Base-by-base conservation (phyloP, 306 rosid species). In the Cicer pinnatifidum region DNA sequence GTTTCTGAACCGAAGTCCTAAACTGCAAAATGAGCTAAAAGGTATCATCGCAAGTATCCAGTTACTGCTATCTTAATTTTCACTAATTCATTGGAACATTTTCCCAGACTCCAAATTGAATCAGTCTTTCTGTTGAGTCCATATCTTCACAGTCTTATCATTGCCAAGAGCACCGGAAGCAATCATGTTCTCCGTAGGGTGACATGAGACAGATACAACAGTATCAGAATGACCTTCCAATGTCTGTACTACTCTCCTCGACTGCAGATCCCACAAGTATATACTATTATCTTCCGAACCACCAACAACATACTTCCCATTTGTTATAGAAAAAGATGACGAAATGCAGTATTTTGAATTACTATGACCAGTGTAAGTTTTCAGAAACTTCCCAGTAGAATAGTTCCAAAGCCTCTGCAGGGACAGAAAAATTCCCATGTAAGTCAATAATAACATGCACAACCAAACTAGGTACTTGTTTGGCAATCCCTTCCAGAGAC, bases 351-450 rank as follows among this genome's bases (percentile, higher is more conserved):
- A 94, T 81, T 88, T 91, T 4, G 97, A 94, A 78, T 92, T 94
- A 51, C 59, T 84, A 75, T 94, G 98, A 69, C 97, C 97, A 0
- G 88, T 77, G 69, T 89, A 94, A 12, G 97, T 87, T 89, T 94
- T 94, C 76, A 91, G 84, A 88, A 89, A 91, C 84, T 85, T 91
- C 57, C 98, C 98, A 39, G 92, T 89, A 1, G 97, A 85, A 78
- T 88, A 91, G 85, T 94, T 92, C 98, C 97, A 94, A 16, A 94
- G 93, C 89, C 96, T 89, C 98, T 94, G 87, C 73, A 84, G 68
- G 64, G 43, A 81, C 58, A 69, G 20, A 80, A 68, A 71, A 72
- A 52, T 8, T 9, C n/a, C 65, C 28, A n/a, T 48, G 46, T 5
- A 1, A 75, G 63, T 51, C 50, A 51, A 45, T 52, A 20, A 37